phyloP scores from a whole-genome alignment of 345 rosid species.

The Angophora floribunda region DNA sequence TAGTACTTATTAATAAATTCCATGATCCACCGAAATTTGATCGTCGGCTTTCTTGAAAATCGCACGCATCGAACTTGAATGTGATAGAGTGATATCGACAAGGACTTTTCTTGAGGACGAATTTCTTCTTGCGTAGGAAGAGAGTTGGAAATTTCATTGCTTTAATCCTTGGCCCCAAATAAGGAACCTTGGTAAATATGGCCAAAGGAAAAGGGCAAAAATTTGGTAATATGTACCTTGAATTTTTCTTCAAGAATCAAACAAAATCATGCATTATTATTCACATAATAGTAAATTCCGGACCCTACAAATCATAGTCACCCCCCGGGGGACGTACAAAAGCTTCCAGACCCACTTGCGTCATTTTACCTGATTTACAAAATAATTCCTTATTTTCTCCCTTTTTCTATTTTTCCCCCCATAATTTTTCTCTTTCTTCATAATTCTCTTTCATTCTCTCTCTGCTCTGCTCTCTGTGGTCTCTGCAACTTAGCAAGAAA shows the following conservation, averaged over 20 bases:
- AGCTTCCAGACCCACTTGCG: not conserved
- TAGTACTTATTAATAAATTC: no score
- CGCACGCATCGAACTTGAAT: not conserved
- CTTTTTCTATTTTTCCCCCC: not conserved
- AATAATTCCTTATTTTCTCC: not conserved
- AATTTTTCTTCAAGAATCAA: not conserved
- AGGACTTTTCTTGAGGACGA: not conserved
- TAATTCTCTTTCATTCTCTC: slow-evolving; percentile 1
- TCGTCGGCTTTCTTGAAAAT: not conserved
- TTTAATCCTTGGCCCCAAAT: not conserved
- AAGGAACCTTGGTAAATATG: not conserved
- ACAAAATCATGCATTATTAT: not conserved
- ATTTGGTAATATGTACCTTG: not conserved
- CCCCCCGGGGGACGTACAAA: not conserved
- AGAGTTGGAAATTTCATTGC: not conserved
- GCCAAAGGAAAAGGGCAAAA: not conserved
- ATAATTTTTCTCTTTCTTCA: not conserved
- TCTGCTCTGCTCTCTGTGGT: not conserved
- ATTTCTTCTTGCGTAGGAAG: not conserved
- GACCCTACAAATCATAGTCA: not conserved
- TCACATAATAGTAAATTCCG: not conserved
- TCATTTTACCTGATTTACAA: slow-evolving; percentile 2
- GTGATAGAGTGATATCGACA: not conserved
- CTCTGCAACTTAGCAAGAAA: not conserved
- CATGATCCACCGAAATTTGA: no score